A percentile compares a stretch with the other conserved stretches of the same genome.
phyloP scores from a whole-genome alignment of 2,329 filamentous ascomycete genomes.

The Lasiodiplodia theobromae region DNA sequence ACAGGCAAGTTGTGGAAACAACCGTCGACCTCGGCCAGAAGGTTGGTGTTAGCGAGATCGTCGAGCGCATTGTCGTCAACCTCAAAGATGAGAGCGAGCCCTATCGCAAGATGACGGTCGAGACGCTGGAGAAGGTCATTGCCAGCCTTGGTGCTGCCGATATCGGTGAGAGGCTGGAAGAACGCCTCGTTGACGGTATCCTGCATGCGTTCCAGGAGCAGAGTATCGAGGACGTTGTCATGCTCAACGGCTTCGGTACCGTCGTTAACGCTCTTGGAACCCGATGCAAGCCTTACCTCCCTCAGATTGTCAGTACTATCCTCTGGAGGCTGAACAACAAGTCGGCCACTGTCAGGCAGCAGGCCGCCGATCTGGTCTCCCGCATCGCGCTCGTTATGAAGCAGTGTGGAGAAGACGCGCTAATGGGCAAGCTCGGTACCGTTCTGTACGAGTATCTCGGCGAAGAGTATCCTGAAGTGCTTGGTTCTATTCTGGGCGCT shows the following conservation, averaged over 20 bases:
- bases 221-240: constrained; percentile 92
- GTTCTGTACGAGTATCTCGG: constrained; percentile 98
- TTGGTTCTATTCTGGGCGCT: constrained; percentile 94
- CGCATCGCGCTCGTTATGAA: constrained; percentile 99
- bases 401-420: constrained; percentile 93
- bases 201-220: constrained; percentile 98
- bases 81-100: constrained; percentile 98
- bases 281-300: constrained; percentile 93
- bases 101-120: constrained; percentile 98
- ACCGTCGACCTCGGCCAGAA: constrained; percentile 97
- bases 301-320: constrained; percentile 96
- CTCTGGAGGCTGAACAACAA: constrained; percentile 98
- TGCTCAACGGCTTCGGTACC: constrained; percentile 97
- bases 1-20: constrained; percentile 96
- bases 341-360: constrained; percentile 92
- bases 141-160: constrained; percentile 92
- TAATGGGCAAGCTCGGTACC: constrained; percentile 93
- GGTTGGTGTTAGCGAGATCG: constrained; percentile 94
- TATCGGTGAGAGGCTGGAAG: constrained; percentile 89
- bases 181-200: constrained; percentile 93
- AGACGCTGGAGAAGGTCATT: constrained; percentile 96
- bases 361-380: constrained; percentile 94
- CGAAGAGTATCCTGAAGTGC: constrained; percentile 97
- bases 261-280: constrained; percentile 94
- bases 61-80: constrained; percentile 91